phyloP scores from a whole-genome alignment of 208 protist genomes.

The Strigomonas culicis region DNA sequence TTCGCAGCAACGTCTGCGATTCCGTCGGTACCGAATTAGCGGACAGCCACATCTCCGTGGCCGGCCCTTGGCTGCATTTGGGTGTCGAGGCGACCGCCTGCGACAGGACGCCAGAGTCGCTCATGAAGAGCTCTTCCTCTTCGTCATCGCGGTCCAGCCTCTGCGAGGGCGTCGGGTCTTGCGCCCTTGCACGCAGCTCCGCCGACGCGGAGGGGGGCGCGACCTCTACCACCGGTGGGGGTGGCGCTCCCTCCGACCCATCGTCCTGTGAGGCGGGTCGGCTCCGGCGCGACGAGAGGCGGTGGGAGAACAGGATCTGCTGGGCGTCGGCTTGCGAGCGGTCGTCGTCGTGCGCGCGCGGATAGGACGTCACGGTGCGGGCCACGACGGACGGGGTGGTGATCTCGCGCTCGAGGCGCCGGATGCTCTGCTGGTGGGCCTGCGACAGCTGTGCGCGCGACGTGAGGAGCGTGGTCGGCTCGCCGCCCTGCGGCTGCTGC shows the following conservation, averaged over 20 bases:
- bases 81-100: not conserved
- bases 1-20: not conserved
- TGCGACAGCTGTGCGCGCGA: not conserved
- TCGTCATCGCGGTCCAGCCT: slow-evolving; percentile 14
- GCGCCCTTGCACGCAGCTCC: not conserved
- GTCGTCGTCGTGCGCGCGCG: not conserved
- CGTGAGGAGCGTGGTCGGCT: not conserved
- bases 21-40: not conserved
- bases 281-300: no score
- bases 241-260: no score
- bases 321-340: not conserved
- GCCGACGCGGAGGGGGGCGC: no score
- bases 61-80: not conserved
- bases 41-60: slow-evolving; percentile 31
- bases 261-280: not conserved
- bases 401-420: not conserved
- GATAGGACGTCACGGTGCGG: not conserved
- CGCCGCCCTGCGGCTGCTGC: slow-evolving; percentile 9
- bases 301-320: not conserved
- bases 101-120: not conserved
- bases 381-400: not conserved
- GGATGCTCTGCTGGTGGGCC: not conserved
- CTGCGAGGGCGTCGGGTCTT: not conserved
- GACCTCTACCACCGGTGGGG: not conserved
- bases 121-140: not conserved